Percentiles rank a stretch among this genome's conserved stretches.
Evolutionary conservation across 805 yeast genomes (phyloP).

Genomic region (Cyberlindnera lachancei): DNA sequence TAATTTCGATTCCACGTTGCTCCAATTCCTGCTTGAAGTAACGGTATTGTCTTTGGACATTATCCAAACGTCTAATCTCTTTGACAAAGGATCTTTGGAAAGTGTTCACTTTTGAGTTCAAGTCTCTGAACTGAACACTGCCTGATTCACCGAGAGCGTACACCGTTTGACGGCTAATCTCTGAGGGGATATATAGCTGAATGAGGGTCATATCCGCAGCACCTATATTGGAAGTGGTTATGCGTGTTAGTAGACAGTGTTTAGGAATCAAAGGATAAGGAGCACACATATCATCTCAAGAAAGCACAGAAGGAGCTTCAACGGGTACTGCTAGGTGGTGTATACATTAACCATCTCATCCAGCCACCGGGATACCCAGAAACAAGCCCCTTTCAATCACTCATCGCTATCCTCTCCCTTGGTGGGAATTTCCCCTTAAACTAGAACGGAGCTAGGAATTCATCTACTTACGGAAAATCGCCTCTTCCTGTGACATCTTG

Average conservation of each 20-base stretch:
- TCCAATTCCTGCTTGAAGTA: constrained; percentile 45
- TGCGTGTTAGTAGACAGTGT: constrained; percentile 4
- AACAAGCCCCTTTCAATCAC: too few relatives aligned
- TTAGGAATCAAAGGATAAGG: too few relatives aligned
- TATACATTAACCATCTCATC: too few relatives aligned
- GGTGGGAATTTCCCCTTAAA: not conserved
- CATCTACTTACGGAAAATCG: constrained; percentile 31
- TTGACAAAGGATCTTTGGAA: constrained; percentile 90
- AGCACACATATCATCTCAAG: too few relatives aligned
- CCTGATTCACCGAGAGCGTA: constrained; percentile 84
- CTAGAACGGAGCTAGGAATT: not conserved
- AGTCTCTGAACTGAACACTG: constrained; percentile 81
- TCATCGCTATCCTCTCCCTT: too few relatives aligned
- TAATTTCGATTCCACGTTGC: constrained; percentile 35
- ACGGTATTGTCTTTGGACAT: constrained; percentile 77
- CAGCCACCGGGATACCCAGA: too few relatives aligned
- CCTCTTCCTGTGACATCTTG: constrained; percentile 27
- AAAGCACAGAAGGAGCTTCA: too few relatives aligned
- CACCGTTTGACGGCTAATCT: constrained; percentile 79
- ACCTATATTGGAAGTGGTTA: constrained; percentile 34
- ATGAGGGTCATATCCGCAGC: constrained; percentile 97
- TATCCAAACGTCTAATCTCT: constrained; percentile 79
- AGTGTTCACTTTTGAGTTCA: constrained; percentile 71
- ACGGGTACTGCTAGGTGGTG: too few relatives aligned
- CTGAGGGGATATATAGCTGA: constrained; percentile 88